Conservation (phyloP, 495 filamentous ascomycete genomes). For the Xylaria telfairii region DNA sequence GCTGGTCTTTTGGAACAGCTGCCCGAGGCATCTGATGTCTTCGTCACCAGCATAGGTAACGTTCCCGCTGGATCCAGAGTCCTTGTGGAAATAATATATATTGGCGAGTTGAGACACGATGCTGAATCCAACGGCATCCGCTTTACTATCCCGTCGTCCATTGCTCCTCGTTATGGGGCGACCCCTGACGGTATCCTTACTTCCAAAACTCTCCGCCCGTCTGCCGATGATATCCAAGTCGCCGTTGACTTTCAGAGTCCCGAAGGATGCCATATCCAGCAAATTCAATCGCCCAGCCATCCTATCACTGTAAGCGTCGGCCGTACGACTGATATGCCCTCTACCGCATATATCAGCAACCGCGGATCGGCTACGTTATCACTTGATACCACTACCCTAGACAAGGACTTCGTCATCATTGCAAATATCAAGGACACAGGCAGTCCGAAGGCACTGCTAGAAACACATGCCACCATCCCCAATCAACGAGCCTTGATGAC, state of each 20-base stretch:
- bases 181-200: conserved; percentile 42
- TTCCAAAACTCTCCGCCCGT: conserved; percentile 10
- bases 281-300: conserved; percentile 69
- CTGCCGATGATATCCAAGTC: conserved; percentile 54
- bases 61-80: conserved; percentile 60
- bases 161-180: conserved; percentile 68
- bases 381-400: conserved; percentile 53
- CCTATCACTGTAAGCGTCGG: conserved; percentile 69
- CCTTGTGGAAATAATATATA: conserved; percentile 64
- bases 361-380: conserved; percentile 68
- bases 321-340: conserved; percentile 52
- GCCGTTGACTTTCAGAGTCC: conserved; percentile 66
- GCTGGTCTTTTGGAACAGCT: conserved; percentile 69
- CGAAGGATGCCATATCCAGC: conserved; percentile 59
- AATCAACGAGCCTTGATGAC: conserved; percentile 70
- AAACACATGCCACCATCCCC: conserved; percentile 64
- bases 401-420: conserved; percentile 61
- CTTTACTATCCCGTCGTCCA: conserved; percentile 67
- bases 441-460: conserved; percentile 66
- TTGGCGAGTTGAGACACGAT: conserved; percentile 73
- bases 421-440: conserved; percentile 60
- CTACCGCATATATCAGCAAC: conserved; percentile 48
- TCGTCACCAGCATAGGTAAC: conserved; percentile 69
- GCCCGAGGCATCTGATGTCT: conserved; percentile 63
- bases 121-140: conserved; percentile 65